These are phyloP conservation scores for Pneumocystis wakefieldiae DNA, from an alignment of 1,139 yeast species.

Conservation along the genomic window DNA sequence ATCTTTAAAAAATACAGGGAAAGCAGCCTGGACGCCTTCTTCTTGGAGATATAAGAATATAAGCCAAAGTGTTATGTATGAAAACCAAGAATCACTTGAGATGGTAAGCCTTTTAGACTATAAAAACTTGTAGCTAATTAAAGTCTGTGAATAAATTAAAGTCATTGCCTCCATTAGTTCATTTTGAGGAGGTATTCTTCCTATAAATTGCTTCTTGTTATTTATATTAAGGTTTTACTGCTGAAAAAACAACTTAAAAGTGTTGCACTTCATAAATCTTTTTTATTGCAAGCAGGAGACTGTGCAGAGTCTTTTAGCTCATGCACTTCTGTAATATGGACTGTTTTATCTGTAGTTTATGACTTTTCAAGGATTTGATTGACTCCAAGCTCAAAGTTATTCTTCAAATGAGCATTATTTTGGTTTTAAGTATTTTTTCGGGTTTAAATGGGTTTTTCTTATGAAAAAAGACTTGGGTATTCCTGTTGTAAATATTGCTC, in stretches of 20 bases:
- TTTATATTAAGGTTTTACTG: constrained; percentile 19
- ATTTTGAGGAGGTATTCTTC: constrained; percentile 22
- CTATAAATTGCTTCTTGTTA: not conserved
- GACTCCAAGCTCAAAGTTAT: constrained; percentile 31
- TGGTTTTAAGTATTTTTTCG: constrained; percentile 26
- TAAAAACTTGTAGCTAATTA: not conserved
- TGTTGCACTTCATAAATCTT: constrained; percentile 32
- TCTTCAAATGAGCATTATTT: constrained; percentile 31
- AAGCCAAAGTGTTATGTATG: constrained; percentile 31
- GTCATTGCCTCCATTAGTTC: constrained; percentile 31
- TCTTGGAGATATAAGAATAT: constrained; percentile 32
- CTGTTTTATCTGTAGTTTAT: not conserved
- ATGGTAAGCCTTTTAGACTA: constrained; percentile 8
- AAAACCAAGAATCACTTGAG: constrained; percentile 26
- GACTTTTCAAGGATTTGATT: constrained; percentile 18
- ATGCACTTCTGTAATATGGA: constrained; percentile 17
- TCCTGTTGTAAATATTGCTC: constrained; percentile 27
- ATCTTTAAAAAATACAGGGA: not conserved
- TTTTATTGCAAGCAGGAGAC: constrained; percentile 34
- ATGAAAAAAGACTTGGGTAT: constrained; percentile 4
- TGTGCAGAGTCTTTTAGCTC: constrained; percentile 33
- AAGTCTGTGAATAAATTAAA: constrained; percentile 29
- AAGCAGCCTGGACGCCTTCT: constrained; percentile 25
- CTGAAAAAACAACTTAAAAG: constrained; percentile 24
- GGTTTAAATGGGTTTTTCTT: not conserved